Conservation (phyloP, 306 rosid genomes). For the Astragalus membranaceus region DNA sequence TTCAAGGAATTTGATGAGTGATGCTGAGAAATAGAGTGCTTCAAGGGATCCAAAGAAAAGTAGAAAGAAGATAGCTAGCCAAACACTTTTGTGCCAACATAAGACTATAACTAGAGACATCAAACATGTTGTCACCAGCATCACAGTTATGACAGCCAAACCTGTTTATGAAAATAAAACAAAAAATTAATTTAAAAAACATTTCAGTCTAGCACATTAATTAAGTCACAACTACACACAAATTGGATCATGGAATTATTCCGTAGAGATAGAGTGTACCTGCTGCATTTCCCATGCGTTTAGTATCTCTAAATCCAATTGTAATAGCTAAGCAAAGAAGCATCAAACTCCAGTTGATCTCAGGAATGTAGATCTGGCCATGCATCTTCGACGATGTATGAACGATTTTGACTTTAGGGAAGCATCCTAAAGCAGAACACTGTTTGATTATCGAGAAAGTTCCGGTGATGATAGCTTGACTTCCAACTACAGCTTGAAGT, state of each 20-base stretch:
- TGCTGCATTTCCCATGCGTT: conserved; percentile 94
- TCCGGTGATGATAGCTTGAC: conserved; percentile 93
- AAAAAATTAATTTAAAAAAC: neutral
- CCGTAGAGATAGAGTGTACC: conserved; percentile 39
- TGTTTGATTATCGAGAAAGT: conserved; percentile 95
- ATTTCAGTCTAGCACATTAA: neutral
- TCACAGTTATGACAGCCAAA: conserved; percentile 93
- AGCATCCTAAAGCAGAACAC: conserved; percentile 83
- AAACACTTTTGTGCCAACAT: conserved; percentile 72
- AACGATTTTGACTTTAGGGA: conserved; percentile 77
- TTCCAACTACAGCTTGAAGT: conserved; percentile 95
- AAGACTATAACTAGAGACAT: conserved; percentile 94
- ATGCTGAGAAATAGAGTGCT: conserved; percentile 96
- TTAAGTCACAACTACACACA: too few species aligned
- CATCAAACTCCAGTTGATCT: conserved; percentile 91
- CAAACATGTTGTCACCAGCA: conserved; percentile 90
- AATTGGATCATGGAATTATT: conserved; percentile 4
- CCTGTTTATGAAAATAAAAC: conserved; percentile 45
- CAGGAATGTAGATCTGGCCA: conserved; percentile 95
- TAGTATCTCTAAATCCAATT: conserved; percentile 87
- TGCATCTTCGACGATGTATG: conserved; percentile 87
- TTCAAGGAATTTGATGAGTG: conserved; percentile 88
- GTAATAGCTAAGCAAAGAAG: conserved; percentile 82
- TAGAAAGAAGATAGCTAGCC: conserved; percentile 65
- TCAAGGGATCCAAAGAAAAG: conserved; percentile 91